These are phyloP conservation scores for Zygotorulaspora danielsina DNA, from an alignment of 805 yeast species.

Conservation along the genomic window DNA sequence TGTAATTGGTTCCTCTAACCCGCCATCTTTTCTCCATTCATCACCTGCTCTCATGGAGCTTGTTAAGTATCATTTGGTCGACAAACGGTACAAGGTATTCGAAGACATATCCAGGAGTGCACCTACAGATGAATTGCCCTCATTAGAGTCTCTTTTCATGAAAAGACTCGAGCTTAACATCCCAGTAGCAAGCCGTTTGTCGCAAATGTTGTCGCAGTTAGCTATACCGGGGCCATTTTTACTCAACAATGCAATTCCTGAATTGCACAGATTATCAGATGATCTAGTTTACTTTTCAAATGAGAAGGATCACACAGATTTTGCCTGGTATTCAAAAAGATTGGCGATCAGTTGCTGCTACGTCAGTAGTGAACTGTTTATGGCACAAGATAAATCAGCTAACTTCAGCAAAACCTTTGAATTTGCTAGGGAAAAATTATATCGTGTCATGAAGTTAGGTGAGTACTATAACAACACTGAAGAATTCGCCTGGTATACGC, in stretches of 20 bases:
- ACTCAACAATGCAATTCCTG: slow-evolving; percentile 49
- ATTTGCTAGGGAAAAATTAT: slow-evolving; percentile 59
- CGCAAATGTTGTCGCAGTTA: slow-evolving; percentile 50
- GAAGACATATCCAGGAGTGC: slow-evolving; percentile 33
- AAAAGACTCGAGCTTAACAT: slow-evolving; percentile 46
- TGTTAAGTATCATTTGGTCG: slow-evolving; percentile 51
- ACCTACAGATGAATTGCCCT: slow-evolving; percentile 28
- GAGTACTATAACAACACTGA: slow-evolving; percentile 58
- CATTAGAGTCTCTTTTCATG: slow-evolving; percentile 43
- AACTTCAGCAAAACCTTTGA: slow-evolving; percentile 54
- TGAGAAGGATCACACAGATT: slow-evolving; percentile 65
- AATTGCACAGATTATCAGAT: slow-evolving; percentile 72
- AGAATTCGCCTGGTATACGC: slow-evolving; percentile 73
- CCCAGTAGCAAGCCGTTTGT: slow-evolving; percentile 35
- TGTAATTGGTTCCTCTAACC: slow-evolving; percentile 31
- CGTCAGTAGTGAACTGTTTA: slow-evolving; percentile 71
- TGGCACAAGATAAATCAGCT: slow-evolving; percentile 67
- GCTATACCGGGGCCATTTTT: slow-evolving; percentile 59
- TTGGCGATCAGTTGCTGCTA: slow-evolving; percentile 64
- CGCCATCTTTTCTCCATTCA: slow-evolving; percentile 32
- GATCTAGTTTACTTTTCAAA: slow-evolving; percentile 79
- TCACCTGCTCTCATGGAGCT: slow-evolving; percentile 43
- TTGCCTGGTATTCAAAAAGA: slow-evolving; percentile 91
- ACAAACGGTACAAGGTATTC: slow-evolving; percentile 44
- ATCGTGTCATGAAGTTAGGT: slow-evolving; percentile 52